Conservation (phyloP, 495 filamentous ascomycete species). For the Cercophora sp. region DNA sequence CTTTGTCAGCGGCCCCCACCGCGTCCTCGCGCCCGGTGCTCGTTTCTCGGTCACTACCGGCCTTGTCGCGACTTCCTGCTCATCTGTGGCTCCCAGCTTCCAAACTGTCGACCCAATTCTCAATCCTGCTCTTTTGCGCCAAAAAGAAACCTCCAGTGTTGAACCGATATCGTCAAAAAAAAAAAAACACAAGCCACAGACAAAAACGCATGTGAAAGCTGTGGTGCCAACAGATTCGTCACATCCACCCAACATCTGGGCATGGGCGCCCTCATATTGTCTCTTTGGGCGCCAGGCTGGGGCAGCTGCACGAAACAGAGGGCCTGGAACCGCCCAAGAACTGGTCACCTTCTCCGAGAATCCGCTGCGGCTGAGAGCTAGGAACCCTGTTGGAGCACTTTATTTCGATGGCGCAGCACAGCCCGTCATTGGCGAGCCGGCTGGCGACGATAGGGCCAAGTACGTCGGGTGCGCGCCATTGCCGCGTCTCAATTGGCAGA, state of each 20-base stretch:
- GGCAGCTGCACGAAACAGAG: too few relatives aligned
- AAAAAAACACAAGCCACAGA: background rate
- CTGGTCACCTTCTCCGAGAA: slow-evolving; percentile 23
- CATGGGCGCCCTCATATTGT: slow-evolving; percentile 16
- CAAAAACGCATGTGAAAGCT: slow-evolving; percentile 13
- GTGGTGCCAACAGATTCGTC: too few relatives aligned
- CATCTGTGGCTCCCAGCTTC: background rate
- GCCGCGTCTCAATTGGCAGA: slow-evolving; percentile 21
- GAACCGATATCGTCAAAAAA: too few relatives aligned
- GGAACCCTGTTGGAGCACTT: too few relatives aligned
- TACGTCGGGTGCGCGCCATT: slow-evolving; percentile 6
- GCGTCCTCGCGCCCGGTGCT: too few relatives aligned
- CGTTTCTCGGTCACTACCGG: background rate
- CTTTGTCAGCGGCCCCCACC: too few relatives aligned
- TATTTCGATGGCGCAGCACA: slow-evolving; percentile 19
- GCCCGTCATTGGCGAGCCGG: slow-evolving; percentile 10
- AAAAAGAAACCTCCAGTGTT: too few relatives aligned
- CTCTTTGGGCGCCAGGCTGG: too few relatives aligned
- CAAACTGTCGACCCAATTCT: background rate
- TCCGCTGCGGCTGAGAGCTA: slow-evolving; percentile 28
- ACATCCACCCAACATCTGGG: background rate
- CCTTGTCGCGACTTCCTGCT: background rate
- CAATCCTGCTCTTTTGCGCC: background rate
- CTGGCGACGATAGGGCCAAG: background rate
- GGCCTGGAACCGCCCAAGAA: too few relatives aligned